Percentiles rank a stretch among this genome's conserved stretches.
These are phyloP conservation scores for Moricandia moricandioides DNA, from an alignment of 345 rosid species.

Conservation along the genomic window DNA sequence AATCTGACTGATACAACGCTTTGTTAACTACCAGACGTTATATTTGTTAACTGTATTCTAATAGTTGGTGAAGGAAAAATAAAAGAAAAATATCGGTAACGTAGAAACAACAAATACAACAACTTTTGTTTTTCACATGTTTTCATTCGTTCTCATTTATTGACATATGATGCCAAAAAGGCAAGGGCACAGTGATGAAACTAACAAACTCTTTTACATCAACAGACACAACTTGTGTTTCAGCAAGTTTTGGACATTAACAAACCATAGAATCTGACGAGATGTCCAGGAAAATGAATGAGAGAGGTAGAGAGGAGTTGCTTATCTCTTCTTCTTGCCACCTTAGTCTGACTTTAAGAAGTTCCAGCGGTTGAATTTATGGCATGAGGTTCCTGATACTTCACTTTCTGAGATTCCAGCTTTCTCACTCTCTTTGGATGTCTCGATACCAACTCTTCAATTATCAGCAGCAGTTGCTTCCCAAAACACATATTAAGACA, in stretches of 20 bases:
- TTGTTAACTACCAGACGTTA: too few relatives aligned
- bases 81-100: too few relatives aligned
- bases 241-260: neutral
- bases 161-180: neutral
- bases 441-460: conserved; percentile 82
- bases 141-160: neutral
- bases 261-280: neutral
- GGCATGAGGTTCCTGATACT: conserved; percentile 69
- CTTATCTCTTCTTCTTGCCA: conserved; percentile 75
- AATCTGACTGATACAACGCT: conserved; percentile 36
- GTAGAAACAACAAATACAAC: too few relatives aligned
- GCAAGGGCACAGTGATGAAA: neutral
- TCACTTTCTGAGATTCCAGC: conserved; percentile 65
- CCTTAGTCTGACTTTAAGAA: conserved; percentile 67
- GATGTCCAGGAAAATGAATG: neutral
- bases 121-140: neutral
- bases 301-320: neutral
- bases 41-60: too few relatives aligned
- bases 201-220: too few relatives aligned
- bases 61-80: too few relatives aligned
- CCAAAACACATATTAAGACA: conserved; percentile 41
- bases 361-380: conserved; percentile 44
- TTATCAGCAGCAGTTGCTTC: conserved; percentile 77
- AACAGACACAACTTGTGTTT: neutral
- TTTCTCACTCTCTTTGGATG: conserved; percentile 83